Conservation (phyloP, 2,329 filamentous ascomycete species). For the Xylariaceae sp. region DNA sequence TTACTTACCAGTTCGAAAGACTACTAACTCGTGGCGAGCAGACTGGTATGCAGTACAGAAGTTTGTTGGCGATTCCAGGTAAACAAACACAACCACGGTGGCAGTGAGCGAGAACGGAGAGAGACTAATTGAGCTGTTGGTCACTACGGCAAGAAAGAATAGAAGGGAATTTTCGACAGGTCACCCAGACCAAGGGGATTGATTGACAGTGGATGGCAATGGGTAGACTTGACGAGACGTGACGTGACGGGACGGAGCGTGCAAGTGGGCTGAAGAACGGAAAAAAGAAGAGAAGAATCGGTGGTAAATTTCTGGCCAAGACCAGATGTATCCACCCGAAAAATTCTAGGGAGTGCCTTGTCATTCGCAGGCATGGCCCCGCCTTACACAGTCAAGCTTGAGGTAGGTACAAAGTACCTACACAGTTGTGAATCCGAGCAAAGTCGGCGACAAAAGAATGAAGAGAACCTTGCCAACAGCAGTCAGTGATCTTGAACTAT, state of each 20-base stretch:
- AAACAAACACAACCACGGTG: slow-evolving; percentile 8
- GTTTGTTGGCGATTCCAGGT: background rate
- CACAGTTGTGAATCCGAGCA: too few relatives aligned
- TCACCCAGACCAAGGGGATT: slow-evolving; percentile 27
- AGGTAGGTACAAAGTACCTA: too few relatives aligned
- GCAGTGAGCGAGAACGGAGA: slow-evolving; percentile 4
- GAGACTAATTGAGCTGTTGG: slow-evolving; percentile 12
- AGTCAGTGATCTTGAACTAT: too few relatives aligned
- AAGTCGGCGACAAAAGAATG: too few relatives aligned
- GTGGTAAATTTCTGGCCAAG: slow-evolving; percentile 2
- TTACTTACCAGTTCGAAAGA: slow-evolving; percentile 1
- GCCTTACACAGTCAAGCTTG: background rate
- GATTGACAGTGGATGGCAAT: slow-evolving; percentile 29
- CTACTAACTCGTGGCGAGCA: background rate
- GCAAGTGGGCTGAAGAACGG: slow-evolving; percentile 28
- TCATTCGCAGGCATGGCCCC: background rate
- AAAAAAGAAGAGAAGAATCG: slow-evolving; percentile 17
- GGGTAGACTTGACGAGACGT: slow-evolving; percentile 30
- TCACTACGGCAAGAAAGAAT: slow-evolving; percentile 26
- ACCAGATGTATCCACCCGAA: background rate
- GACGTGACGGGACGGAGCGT: slow-evolving; percentile 31
- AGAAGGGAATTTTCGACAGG: slow-evolving; percentile 28
- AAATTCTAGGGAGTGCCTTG: background rate
- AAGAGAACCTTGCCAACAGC: too few relatives aligned
- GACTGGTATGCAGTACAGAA: background rate